These are phyloP conservation scores for Septoria petroselini DNA, from an alignment of 2,329 filamentous ascomycete genomes.

Conservation along the genomic window DNA sequence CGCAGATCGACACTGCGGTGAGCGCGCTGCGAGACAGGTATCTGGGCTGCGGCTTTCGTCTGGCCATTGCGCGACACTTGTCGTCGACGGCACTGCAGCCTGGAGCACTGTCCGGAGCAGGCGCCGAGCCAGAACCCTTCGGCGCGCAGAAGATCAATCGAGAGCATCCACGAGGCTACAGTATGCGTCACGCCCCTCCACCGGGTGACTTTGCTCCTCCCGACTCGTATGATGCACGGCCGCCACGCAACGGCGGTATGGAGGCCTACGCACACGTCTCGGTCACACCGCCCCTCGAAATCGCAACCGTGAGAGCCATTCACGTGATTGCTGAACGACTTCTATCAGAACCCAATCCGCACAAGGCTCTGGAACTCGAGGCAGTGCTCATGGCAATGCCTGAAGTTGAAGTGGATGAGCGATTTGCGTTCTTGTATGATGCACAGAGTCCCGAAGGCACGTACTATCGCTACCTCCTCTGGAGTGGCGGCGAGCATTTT, in stretches of 20 bases:
- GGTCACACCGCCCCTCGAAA: conserved; percentile 69
- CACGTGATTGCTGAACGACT: conserved; percentile 83
- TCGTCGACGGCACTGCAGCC: conserved; percentile 55
- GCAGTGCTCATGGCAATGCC: conserved; percentile 84
- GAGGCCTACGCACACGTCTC: conserved; percentile 32
- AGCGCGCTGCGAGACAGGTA: conserved; percentile 78
- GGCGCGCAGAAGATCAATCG: conserved; percentile 30
- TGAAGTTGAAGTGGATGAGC: conserved; percentile 79
- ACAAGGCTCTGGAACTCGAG: conserved; percentile 75
- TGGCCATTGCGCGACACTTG: conserved; percentile 76
- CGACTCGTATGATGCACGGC: conserved; percentile 58
- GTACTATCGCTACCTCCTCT: conserved; percentile 91
- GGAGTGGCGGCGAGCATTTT: conserved; percentile 53
- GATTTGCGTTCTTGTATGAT: conserved; percentile 94
- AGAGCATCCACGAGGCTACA: conserved; percentile 37
- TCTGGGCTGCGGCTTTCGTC: conserved; percentile 77
- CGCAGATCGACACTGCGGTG: conserved; percentile 77
- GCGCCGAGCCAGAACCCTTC: conserved; percentile 30
- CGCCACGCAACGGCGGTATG: conserved; percentile 14
- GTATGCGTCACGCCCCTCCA: conserved; percentile 46
- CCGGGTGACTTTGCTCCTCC: conserved; percentile 69
- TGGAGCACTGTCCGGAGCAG: conserved; percentile 11
- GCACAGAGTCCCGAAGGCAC: conserved; percentile 72
- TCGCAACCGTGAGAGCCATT: conserved; percentile 76
- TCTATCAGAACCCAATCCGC: conserved; percentile 55